phyloP scores from a whole-genome alignment of 2,329 filamentous ascomycete species.

The Corynespora cassiicola region DNA sequence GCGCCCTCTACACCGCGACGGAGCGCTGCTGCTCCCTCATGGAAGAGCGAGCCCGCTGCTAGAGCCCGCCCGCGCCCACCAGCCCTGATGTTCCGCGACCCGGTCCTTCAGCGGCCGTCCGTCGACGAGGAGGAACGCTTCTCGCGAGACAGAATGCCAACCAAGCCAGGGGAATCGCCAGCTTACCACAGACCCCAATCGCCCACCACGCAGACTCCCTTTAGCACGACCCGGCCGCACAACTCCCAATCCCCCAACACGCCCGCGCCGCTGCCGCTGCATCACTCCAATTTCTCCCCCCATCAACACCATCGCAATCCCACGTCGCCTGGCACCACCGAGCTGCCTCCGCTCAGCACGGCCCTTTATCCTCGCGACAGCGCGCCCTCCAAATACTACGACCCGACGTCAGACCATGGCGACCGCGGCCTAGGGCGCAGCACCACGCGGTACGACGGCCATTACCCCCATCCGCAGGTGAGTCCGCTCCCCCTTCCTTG shows the following conservation, averaged over 20 bases:
- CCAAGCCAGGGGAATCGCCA: slow-evolving; percentile 40
- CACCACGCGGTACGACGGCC: slow-evolving; percentile 39
- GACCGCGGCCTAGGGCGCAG: slow-evolving; percentile 36
- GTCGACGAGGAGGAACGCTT: slow-evolving; percentile 37
- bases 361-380: slow-evolving; percentile 48
- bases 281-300: slow-evolving; percentile 26
- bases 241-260: slow-evolving; percentile 38
- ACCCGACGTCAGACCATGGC: slow-evolving; percentile 56
- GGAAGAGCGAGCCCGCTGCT: slow-evolving; percentile 7
- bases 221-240: slow-evolving; percentile 40
- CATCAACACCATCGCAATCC: slow-evolving; percentile 38
- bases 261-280: slow-evolving; percentile 36
- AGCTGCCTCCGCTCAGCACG: slow-evolving; percentile 48
- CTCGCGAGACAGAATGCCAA: slow-evolving; percentile 39
- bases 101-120: slow-evolving; percentile 33
- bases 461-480: slow-evolving; percentile 43
- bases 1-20: slow-evolving; percentile 6
- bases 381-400: slow-evolving; percentile 56
- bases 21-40: slow-evolving; percentile 6
- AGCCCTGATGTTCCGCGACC: slow-evolving; percentile 34
- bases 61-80: slow-evolving; percentile 12
- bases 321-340: slow-evolving; percentile 42
- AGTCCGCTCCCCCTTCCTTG: slow-evolving; percentile 13
- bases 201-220: slow-evolving; percentile 42
- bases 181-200: slow-evolving; percentile 42